phyloP scores from a whole-genome alignment of 441 rosid genomes.

The Euphorbia schlechtendalii region DNA sequence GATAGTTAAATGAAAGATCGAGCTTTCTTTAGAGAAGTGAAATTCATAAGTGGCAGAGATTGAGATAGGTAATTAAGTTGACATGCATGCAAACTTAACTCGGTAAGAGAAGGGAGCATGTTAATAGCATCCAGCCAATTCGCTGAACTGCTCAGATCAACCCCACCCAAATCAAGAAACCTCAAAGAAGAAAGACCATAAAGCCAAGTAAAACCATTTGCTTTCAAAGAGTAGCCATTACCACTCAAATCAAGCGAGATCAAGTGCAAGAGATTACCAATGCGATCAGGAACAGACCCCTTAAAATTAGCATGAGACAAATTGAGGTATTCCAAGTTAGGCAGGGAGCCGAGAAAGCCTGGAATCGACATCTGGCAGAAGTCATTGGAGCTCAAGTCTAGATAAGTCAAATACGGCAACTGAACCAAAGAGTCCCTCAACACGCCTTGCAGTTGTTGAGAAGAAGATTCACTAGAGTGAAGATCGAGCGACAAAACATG shows the following conservation, averaged over 20 bases:
- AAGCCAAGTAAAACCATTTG: background rate
- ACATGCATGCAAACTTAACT: background rate
- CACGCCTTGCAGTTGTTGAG: background rate
- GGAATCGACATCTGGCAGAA: constrained; percentile 2
- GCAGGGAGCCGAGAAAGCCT: background rate
- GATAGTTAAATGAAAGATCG: background rate
- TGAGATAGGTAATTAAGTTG: background rate
- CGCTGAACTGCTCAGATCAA: background rate
- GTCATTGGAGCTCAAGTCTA: constrained; percentile 16
- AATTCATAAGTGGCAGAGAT: background rate
- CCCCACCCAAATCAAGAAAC: background rate
- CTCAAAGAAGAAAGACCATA: background rate
- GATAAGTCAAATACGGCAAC: constrained; percentile 7
- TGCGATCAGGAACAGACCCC: constrained; percentile 3
- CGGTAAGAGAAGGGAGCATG: background rate
- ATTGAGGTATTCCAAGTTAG: background rate
- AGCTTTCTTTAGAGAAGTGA: background rate
- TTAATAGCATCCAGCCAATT: background rate
- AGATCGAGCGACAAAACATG: constrained; percentile 9
- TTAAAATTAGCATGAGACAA: constrained; percentile 7
- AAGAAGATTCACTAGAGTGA: background rate
- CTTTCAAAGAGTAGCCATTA: background rate
- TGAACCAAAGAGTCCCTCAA: constrained; percentile 10
- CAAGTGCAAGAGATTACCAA: constrained; percentile 16
- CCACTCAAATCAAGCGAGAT: constrained; percentile 8